These are phyloP conservation scores for Fusarium algeriense DNA, from an alignment of 2,329 filamentous ascomycete genomes.

Conservation along the genomic window DNA sequence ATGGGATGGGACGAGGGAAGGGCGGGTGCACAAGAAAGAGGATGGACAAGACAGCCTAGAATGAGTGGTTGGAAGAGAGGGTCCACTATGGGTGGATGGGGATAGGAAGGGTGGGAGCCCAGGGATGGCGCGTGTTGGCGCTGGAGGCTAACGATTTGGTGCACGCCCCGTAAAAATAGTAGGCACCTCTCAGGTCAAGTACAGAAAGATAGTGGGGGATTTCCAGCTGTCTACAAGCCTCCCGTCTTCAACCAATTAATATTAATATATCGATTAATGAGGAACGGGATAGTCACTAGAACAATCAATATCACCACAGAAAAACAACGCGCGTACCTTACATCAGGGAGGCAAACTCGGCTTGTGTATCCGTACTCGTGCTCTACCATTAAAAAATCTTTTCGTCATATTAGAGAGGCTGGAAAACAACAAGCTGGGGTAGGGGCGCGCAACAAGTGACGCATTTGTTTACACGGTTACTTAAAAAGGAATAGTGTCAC, in stretches of 20 bases:
- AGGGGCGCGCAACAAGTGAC: slow-evolving; percentile 46
- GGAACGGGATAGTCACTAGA: slow-evolving; percentile 10
- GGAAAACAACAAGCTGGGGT: slow-evolving; percentile 34
- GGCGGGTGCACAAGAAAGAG: slow-evolving; percentile 26
- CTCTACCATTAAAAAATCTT: neutral
- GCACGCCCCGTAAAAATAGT: slow-evolving; percentile 31
- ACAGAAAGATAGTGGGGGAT: slow-evolving; percentile 15
- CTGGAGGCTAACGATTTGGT: slow-evolving; percentile 27
- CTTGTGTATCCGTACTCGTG: neutral
- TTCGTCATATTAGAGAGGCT: slow-evolving; percentile 29
- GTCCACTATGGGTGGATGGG: slow-evolving; percentile 5
- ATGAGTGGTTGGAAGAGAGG: slow-evolving; percentile 36
- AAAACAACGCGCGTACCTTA: slow-evolving; percentile 10
- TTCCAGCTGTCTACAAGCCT: slow-evolving; percentile 16
- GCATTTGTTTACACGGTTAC: slow-evolving; percentile 56
- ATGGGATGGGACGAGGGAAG: slow-evolving; percentile 31
- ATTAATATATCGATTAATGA: slow-evolving; percentile 10
- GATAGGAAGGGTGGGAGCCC: slow-evolving; percentile 3
- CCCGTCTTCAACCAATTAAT: neutral
- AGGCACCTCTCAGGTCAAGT: neutral
- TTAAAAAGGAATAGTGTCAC: slow-evolving; percentile 46
- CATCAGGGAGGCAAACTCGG: slow-evolving; percentile 16
- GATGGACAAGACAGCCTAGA: slow-evolving; percentile 34
- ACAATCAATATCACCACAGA: neutral
- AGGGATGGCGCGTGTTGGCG: slow-evolving; percentile 44